Evolutionary conservation across 768 basidiomycete genomes (phyloP), one percentile per base, ranked within the genome.

Genomic region (Exidia glandulosa): DNA sequence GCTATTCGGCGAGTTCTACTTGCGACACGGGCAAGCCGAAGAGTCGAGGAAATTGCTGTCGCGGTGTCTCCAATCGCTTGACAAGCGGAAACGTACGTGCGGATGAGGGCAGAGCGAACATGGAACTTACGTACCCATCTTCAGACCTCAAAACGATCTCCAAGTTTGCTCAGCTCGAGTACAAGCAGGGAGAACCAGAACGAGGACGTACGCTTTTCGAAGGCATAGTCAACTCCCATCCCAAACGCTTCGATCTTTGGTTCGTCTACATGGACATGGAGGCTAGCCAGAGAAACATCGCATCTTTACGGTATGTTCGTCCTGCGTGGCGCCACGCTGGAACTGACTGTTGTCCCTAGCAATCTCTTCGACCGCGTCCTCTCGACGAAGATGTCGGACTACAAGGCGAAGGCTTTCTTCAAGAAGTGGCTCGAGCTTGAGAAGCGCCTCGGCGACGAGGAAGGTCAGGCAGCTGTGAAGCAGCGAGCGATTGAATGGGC

Each of bases 251-350:
- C 80, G 94, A 98, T 67, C 75, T 97, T 56, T 98, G 96, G 95
- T 88, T 86, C 41, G 77, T 97, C 56, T 99, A 99, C 73, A 86
- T 97, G 72, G 96, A 99, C 71, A 94, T 96, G 88, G 91, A 98
- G 69, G 86, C 85, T 3, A 79, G 81, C 32, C 86, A 87, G 71
- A 74, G 78, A 14, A 86, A 95, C 71, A 85, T 96, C 30, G 87
- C 88, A 66, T 84, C 81, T 63, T 70, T 92, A 57, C 77, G 92
- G 90, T 88, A 69, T 33, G 78, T 68, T 25, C n/a, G 16, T 58
- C 27, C 36, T 32, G 23, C 13, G 23, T 47, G 57, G 47, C 56
- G 57, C 31, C 23, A 9, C 47, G 5, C 60, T 59, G 56, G 13
- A 50, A 29, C 12, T 41, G 32, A 16, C 27, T 48, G 34, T 47